Base-by-base conservation (phyloP, 1,284 basidiomycete genomes). In the Rhodotorula glutinis region DNA sequence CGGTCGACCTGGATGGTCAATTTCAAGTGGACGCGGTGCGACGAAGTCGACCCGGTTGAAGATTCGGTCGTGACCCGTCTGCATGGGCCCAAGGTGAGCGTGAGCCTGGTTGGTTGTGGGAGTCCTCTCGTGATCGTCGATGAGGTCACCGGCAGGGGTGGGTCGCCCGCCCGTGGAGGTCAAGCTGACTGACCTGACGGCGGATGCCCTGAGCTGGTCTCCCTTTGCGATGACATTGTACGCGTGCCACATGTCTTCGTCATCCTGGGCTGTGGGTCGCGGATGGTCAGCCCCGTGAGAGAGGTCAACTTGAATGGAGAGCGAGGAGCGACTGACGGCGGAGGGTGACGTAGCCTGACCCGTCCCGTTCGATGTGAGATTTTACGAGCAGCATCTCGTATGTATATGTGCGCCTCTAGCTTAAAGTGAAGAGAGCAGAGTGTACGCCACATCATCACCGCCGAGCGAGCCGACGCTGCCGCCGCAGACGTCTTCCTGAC, bases 171-270 rank as follows among this genome's bases (percentile, higher is more conserved):
- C n/a, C n/a, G n/a, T n/a, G n/a, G n/a, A n/a, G n/a, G n/a, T n/a
- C n/a, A n/a, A n/a, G n/a, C n/a, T 3, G 41, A 67, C 79, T 75
- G 74, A 89, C 86, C 94, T 86, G 67, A 97, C 85, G 9, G 93
- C 92, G 63, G 90, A 85, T n/a, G 92, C 92, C 63, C 92, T 85
- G 38, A 98, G 87, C 70, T 86, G 82, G 78, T 98, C 95, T 27
- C 91, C 92, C 82, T 86, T 83, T 71, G 89, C 86, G 65, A 98
- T 95, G 65, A 98, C 84, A 81, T 98, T 98, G 81, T 98, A 98
- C n/a, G 97, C 84, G 82, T 98, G 95, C 91, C 95, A 98, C 89
- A 98, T 96, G 80, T 98, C 96, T 81, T 98, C 96, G 75, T 96
- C 91, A 76, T 95, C 91, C 79, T 97, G 70, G 90, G 33, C 92